Conservation (phyloP, 306 rosid species). For the Acacia acuminata region DNA sequence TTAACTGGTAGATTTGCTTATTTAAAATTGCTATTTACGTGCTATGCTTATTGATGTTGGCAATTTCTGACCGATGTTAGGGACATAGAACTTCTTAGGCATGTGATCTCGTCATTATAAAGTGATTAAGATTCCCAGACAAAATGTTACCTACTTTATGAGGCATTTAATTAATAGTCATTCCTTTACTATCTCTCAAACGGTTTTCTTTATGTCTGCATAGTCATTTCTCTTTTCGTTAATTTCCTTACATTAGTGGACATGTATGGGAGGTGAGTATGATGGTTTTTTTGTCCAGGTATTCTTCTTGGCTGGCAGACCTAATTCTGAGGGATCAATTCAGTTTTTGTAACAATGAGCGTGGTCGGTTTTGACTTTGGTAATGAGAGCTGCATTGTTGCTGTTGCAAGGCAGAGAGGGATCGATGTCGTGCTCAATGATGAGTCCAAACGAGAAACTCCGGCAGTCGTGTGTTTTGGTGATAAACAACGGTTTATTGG, state of each 20-base stretch:
- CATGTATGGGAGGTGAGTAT: neutral
- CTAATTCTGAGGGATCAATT: neutral
- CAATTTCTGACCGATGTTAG: neutral
- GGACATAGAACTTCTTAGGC: neutral
- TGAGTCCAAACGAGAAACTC: conserved; percentile 95
- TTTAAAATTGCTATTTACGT: neutral
- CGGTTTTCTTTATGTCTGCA: neutral
- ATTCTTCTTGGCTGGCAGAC: conserved; percentile 10
- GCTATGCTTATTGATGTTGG: neutral
- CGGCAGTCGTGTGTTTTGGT: conserved; percentile 93
- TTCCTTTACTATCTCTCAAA: neutral
- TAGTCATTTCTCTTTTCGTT: neutral
- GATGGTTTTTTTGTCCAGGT: neutral
- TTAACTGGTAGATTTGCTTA: neutral
- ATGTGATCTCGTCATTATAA: neutral
- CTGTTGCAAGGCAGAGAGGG: conserved; percentile 95
- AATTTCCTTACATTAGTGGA: neutral
- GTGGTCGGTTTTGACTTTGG: conserved; percentile 98
- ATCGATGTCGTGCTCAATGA: conserved; percentile 95
- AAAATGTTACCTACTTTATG: neutral
- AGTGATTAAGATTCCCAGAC: neutral
- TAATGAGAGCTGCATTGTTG: conserved; percentile 94
- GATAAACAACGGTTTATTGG: conserved; percentile 94
- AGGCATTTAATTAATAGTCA: neutral
- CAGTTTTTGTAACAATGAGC: conserved; percentile 61